Base-by-base conservation (phyloP, 2,329 filamentous ascomycete genomes). In the Monosporascus sp. region DNA sequence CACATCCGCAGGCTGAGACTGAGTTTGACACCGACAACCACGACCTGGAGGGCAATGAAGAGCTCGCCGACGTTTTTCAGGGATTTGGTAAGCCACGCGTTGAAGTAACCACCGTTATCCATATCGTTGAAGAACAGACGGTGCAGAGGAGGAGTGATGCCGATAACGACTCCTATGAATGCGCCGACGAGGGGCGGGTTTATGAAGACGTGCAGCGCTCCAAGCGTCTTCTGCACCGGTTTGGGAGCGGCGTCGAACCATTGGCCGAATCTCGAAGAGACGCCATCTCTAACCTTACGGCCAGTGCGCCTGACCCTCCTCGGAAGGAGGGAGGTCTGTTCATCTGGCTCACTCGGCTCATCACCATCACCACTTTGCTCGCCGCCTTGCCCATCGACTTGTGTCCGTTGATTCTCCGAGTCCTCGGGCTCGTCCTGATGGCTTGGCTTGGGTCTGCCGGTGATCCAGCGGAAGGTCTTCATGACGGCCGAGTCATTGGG, bases 11-110 rank as follows among this genome's bases (percentile, higher is more conserved):
- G 65, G 49, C 75, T 76, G 26, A 75, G 72, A 45, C 74, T 77
- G 6, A 84, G 70, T 59, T 82, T 82, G 31, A 80, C 77, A 3
- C 81, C 80, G 1, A 83, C 79, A 1, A 84, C 73, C 40, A 84
- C 74, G 45, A 84, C 77, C 60, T 83, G 81, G 48, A 81, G 66
- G 0, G 78, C 74, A 1, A 81, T 78, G 61, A 85, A 85, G 3
- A 84, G 70, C n/a, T 77, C 74, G 9, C 81, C 80, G 19, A 84
- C 68, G 54, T 82, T 82, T 56, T 76, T 72, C 38, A 83, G 65
- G 7, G 75, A 74, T 1, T 72, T 70, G 2, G 79, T 82, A 38
- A 84, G 68, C 80, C 79, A 84, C 8, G 80, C 79, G 37, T 77
- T 80, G 57, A 83, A 72, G 54, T 79, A 77, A 3, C 81, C 80